A percentile compares a stretch with the other conserved stretches of the same genome.
These are phyloP conservation scores for Amauroascus verrucosus DNA, from an alignment of 2,329 filamentous ascomycete species.

Conservation along the genomic window DNA sequence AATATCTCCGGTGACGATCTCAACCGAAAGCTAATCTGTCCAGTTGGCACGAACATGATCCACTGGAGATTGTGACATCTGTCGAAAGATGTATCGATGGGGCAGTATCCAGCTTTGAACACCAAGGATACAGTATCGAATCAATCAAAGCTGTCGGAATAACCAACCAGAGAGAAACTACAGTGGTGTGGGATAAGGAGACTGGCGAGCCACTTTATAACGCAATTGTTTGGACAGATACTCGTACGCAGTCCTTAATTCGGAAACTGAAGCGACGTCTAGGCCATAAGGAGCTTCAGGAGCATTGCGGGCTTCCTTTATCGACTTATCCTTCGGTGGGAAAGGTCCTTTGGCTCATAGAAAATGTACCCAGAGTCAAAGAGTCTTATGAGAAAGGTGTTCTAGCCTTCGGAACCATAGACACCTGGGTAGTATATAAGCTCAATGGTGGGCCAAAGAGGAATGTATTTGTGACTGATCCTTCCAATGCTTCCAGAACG, in stretches of 20 bases:
- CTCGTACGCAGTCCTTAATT: conserved; percentile 64
- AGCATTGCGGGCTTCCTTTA: conserved; percentile 68
- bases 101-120: conserved; percentile 60
- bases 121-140: conserved; percentile 55
- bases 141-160: conserved; percentile 72
- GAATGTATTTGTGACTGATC: conserved; percentile 69
- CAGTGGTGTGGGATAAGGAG: conserved; percentile 69
- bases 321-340: conserved; percentile 83
- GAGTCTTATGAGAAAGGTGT: conserved; percentile 67
- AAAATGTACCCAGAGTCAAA: conserved; percentile 58
- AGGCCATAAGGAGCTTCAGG: conserved; percentile 57
- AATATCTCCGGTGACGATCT: neutral
- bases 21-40: neutral
- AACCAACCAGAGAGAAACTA: conserved; percentile 85
- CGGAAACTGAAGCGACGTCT: conserved; percentile 62
- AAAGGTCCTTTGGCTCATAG: conserved; percentile 73
- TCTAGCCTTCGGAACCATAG: conserved; percentile 76
- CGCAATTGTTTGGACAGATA: conserved; percentile 86
- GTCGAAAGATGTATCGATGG: conserved; percentile 72
- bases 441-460: conserved; percentile 60
- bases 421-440: conserved; percentile 78
- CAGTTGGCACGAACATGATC: conserved; percentile 87
- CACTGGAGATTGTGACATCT: conserved; percentile 61
- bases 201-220: conserved; percentile 79
- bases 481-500: conserved; percentile 80